Evolutionary conservation across 306 rosid species (phyloP).

Genomic region (Rosa multiflora): DNA sequence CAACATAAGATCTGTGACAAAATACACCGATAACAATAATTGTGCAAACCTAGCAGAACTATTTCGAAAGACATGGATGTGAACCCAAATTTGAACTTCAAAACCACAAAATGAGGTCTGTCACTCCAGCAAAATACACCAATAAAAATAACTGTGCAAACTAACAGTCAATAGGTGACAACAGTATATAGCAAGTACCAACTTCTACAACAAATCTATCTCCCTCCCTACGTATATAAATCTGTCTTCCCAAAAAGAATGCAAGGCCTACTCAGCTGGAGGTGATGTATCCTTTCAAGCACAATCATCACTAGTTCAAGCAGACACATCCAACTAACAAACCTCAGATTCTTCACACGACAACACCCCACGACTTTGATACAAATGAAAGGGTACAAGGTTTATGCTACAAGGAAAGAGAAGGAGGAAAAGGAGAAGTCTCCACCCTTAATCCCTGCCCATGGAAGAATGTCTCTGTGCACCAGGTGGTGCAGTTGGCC

Average conservation of each 20-base stretch:
- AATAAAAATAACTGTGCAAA: constrained; percentile 32
- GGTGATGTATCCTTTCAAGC: constrained; percentile 26
- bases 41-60: neutral
- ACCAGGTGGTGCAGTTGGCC: constrained; percentile 94
- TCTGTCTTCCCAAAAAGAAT: constrained; percentile 30
- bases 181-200: constrained; percentile 19
- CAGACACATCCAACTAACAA: constrained; percentile 22
- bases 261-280: constrained; percentile 27
- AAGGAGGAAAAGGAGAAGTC: neutral
- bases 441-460: constrained; percentile 51
- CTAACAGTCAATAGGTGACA: constrained; percentile 32
- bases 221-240: constrained; percentile 29
- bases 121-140: constrained; percentile 26
- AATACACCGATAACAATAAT: neutral
- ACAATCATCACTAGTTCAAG: constrained; percentile 24
- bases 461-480: constrained; percentile 70
- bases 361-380: constrained; percentile 35
- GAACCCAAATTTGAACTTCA: constrained; percentile 4
- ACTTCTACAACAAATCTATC: constrained; percentile 31
- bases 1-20: neutral
- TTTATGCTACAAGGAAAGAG: constrained; percentile 31
- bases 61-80: neutral
- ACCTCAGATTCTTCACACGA: constrained; percentile 26
- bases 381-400: constrained; percentile 25
- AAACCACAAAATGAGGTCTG: constrained; percentile 19